Percentiles rank a stretch among this genome's conserved stretches.
phyloP scores from a whole-genome alignment of 331 rosid genomes.

The Telfairia occidentalis region DNA sequence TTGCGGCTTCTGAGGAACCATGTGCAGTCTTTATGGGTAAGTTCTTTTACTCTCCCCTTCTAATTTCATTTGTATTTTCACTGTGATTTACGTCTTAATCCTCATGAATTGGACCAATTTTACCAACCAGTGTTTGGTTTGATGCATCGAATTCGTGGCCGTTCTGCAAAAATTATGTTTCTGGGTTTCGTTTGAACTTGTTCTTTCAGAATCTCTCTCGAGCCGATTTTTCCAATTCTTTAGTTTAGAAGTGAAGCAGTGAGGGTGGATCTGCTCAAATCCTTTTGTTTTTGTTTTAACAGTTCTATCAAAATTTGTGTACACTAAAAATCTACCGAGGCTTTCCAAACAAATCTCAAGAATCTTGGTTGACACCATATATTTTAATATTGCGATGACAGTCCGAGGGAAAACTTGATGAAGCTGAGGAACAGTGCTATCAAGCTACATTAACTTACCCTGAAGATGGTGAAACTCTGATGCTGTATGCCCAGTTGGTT shows the following conservation, averaged over 20 bases:
- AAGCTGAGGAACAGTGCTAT: slow-evolving; percentile 64
- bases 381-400: slow-evolving; percentile 18
- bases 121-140: background rate
- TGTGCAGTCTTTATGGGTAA: slow-evolving; percentile 58
- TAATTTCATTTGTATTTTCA: background rate
- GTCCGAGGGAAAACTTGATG: slow-evolving; percentile 61
- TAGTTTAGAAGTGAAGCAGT: background rate
- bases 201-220: background rate
- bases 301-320: background rate
- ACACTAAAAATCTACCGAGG: background rate
- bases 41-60: slow-evolving; percentile 1
- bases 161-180: background rate
- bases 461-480: slow-evolving; percentile 49
- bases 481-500: slow-evolving; percentile 53
- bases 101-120: background rate
- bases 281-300: background rate
- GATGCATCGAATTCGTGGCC: background rate
- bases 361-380: background rate
- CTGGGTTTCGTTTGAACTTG: background rate
- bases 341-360: background rate
- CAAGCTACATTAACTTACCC: slow-evolving; percentile 63
- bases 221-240: slow-evolving; percentile 2
- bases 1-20: slow-evolving; percentile 40
- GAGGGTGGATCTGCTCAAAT: background rate
- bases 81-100: background rate